phyloP scores from a whole-genome alignment of 2,329 filamentous ascomycete genomes.

The Dactylonectria macrodidyma region DNA sequence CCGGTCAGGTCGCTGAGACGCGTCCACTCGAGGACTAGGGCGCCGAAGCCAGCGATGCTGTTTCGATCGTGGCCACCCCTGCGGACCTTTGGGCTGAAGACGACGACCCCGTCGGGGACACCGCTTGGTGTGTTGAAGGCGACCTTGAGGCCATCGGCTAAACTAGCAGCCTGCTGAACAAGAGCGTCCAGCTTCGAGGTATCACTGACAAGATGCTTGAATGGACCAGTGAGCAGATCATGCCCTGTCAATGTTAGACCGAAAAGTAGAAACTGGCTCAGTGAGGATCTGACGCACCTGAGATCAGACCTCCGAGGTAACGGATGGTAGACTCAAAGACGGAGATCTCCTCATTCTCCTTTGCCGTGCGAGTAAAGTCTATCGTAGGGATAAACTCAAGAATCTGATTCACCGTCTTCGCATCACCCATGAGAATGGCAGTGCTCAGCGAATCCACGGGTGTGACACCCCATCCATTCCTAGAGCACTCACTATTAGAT shows the following conservation, averaged over 20 bases:
- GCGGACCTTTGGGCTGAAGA: slow-evolving; percentile 67
- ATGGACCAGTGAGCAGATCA: slow-evolving; percentile 80
- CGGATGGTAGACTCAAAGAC: slow-evolving; percentile 94
- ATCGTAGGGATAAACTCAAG: slow-evolving; percentile 79
- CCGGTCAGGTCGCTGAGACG: slow-evolving; percentile 83
- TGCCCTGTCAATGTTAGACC: slow-evolving; percentile 56
- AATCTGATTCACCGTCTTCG: slow-evolving; percentile 78
- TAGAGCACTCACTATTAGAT: slow-evolving; percentile 50
- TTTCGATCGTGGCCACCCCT: slow-evolving; percentile 71
- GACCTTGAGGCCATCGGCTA: slow-evolving; percentile 82
- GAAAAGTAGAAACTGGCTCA: no score
- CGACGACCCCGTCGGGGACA: slow-evolving; percentile 79
- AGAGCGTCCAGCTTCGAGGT: slow-evolving; percentile 68
- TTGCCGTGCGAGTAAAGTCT: slow-evolving; percentile 74
- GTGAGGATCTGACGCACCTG: slow-evolving; percentile 62
- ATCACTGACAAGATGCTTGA: slow-evolving; percentile 63
- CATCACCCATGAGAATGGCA: slow-evolving; percentile 81
- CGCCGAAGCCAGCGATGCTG: slow-evolving; percentile 83
- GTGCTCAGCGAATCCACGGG: slow-evolving; percentile 87
- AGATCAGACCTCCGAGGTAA: slow-evolving; percentile 85
- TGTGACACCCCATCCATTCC: slow-evolving; percentile 88
- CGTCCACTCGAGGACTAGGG: slow-evolving; percentile 88
- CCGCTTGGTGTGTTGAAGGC: slow-evolving; percentile 85
- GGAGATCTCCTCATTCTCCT: slow-evolving; percentile 69
- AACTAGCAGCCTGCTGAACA: slow-evolving; percentile 75